Base-by-base conservation (phyloP, 257 asterid species). In the Voacanga thouarsii region DNA sequence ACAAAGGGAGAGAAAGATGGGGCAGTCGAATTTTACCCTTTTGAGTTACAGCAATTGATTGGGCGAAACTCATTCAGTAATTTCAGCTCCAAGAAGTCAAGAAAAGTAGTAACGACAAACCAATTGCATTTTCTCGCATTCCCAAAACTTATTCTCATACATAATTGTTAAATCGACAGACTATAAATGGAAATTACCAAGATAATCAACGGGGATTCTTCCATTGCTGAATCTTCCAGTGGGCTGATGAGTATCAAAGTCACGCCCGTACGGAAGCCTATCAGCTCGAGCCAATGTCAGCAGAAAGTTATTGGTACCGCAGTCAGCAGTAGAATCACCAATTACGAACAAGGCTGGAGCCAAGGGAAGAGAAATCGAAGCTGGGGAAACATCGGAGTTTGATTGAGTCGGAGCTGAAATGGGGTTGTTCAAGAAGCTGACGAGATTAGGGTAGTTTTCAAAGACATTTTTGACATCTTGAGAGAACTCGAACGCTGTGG, bases 231-330 rank as follows among this genome's bases (percentile, higher is more conserved):
- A 96, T 16, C 99, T 87, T 75, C 99, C 99, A 75, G 97, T 93
- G 76, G 99, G 98, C 59, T 76, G 87, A 82, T 85, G 96, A 47
- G 96, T 89, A 78, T 96, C 98, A 67, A 93, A 96, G 74, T 93
- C 98, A 75, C 97, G 86, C 23, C 98, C 99, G n/a, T 93, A 91
- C 1, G 97, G 98, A 50, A 84, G 90, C 81, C 98, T 75, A 77
- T 95, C 98, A n/a, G 97, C 98, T 0, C 97, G 93, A 4, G 98
- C 99, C 37, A 95, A 88, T 24, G 99, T 95, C 7, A 96, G 94
- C 26, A 95, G 96, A 80, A 88, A 89, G 80, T 93, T 95, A 69
- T 93, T 93, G 64, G 96, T 95, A 10, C 99, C 97, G 79, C 92
- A 86, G 77, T 95, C 99, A n/a, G 90, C 99, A 3, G 97, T 88